Base-by-base conservation (phyloP, 352 stramenopile species). In the Poterioochromonas sp. region DNA sequence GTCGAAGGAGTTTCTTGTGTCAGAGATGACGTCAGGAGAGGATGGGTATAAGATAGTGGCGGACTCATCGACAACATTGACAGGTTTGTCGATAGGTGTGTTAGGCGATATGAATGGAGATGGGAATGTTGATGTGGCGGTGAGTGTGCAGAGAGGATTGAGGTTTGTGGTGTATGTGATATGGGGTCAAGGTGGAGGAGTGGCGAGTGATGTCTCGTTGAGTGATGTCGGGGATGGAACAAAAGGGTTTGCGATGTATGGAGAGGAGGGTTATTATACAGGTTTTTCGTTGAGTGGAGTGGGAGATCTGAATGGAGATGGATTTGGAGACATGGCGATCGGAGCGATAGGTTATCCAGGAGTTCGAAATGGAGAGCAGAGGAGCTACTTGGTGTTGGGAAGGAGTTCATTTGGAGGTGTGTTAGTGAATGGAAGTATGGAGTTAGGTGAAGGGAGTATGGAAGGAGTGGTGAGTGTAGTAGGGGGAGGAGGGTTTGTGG, bases 301-400 rank as follows among this genome's bases (percentile, higher is more conserved):
- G 58, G 58, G 58, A 15, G 58, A 68, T 68, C 15, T 68, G 58
- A 68, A 68, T 68, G 58, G 58, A 68, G 58, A 68, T 68, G 58
- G 58, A 15, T 68, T 68, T 37, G 58, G 29, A 68, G 58, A 68
- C 58, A 15, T 68, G 47, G 47, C 47, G 47, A 58, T 58, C 47
- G 47, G 47, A 58, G 47, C 47, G 47, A 58, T 58, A 58, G 47
- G 47, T 58, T 58, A 58, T 58, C 47, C 47, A 58, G 47, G 47
- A 58, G 47, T 58, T 58, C 47, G 47, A 58, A 58, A 58, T 58
- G 47, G 47, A 58, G 47, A 58, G 47, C 47, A 58, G 47, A 58
- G 47, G 26, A 58, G 47, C 47, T 58, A 58, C 47, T 58, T 58
- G 47, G 47, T 58, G 47, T 58, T 58, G 47, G 47, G 47, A 58